phyloP scores from a whole-genome alignment of 352 stramenopile genomes.

The Phytopythium oedochilum region DNA sequence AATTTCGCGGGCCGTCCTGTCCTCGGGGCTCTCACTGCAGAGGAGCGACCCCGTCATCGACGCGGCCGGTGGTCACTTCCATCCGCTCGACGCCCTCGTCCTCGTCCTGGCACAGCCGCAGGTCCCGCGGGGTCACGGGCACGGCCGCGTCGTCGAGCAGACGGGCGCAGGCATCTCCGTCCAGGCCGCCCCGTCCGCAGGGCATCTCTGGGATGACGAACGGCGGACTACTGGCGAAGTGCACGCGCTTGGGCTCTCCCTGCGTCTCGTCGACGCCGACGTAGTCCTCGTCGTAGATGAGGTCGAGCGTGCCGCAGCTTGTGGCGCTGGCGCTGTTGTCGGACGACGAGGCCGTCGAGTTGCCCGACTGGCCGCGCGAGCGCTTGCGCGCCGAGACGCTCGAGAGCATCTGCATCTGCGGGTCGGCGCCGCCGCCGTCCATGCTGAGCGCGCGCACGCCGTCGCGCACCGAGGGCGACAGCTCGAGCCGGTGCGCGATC shows the following conservation, averaged over 20 bases:
- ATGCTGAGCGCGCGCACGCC: conserved; percentile 18
- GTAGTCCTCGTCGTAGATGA: conserved; percentile 24
- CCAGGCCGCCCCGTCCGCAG: neutral
- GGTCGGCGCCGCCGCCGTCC: neutral
- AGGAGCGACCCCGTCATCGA: no score
- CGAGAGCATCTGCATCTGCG: neutral
- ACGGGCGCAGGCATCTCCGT: neutral
- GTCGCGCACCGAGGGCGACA: conserved; percentile 46
- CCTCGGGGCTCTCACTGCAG: neutral
- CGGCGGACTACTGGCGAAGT: conserved; percentile 37
- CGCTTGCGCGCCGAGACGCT: conserved; percentile 31
- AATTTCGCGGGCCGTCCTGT: neutral
- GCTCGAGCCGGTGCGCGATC: conserved; percentile 70
- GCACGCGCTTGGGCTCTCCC: conserved; percentile 40
- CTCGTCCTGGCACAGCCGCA: neutral
- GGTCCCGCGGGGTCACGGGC: neutral
- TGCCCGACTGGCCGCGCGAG: conserved; percentile 44
- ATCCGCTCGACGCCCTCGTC: conserved; percentile 2
- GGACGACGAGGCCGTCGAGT: conserved; percentile 41
- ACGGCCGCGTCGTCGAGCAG: neutral
- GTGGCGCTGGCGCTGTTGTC: conserved; percentile 38
- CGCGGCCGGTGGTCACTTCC: neutral
- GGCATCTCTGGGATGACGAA: conserved; percentile 35
- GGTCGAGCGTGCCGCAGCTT: conserved; percentile 34
- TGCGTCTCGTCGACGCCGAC: conserved; percentile 24